These are phyloP conservation scores for Parascedosporium putredinis DNA, from an alignment of 2,329 filamentous ascomycete genomes.

Conservation along the genomic window DNA sequence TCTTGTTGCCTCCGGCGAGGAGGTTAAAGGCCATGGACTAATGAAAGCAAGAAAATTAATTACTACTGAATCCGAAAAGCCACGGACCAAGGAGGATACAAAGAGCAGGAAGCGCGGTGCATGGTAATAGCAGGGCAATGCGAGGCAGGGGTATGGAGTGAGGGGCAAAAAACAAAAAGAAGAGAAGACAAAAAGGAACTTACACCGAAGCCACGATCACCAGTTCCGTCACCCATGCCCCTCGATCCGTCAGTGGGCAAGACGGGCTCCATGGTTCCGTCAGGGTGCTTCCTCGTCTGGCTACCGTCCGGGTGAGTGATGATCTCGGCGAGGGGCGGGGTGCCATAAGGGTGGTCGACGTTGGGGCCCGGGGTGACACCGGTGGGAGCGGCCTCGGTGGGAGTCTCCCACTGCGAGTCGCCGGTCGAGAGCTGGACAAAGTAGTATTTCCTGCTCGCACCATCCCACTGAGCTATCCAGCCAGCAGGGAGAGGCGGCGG, in stretches of 20 bases:
- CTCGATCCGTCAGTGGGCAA: slow-evolving; percentile 38
- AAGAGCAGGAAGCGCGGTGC: slow-evolving; percentile 9
- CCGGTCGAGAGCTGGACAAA: slow-evolving; percentile 64
- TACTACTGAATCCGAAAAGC: too few species aligned
- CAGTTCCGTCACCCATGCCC: slow-evolving; percentile 37
- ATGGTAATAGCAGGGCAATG: too few species aligned
- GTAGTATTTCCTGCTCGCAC: slow-evolving; percentile 54
- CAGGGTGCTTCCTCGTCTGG: slow-evolving; percentile 49
- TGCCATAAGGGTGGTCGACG: slow-evolving; percentile 52
- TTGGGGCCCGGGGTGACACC: slow-evolving; percentile 47
- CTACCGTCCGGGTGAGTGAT: slow-evolving; percentile 54
- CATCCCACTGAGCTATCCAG: slow-evolving; percentile 64
- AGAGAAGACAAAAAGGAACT: slow-evolving; percentile 20
- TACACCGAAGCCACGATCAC: slow-evolving; percentile 57
- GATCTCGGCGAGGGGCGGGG: slow-evolving; percentile 35
- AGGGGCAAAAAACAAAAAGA: not conserved
- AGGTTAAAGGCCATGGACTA: slow-evolving; percentile 53
- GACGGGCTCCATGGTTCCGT: slow-evolving; percentile 51
- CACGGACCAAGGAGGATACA: too few species aligned
- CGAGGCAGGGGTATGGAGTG: too few species aligned
- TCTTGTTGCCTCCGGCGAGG: slow-evolving; percentile 39
- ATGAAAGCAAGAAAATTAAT: not conserved
- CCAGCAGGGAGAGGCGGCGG: slow-evolving; percentile 52
- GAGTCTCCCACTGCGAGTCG: slow-evolving; percentile 63
- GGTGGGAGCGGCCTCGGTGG: slow-evolving; percentile 52